Percentiles rank a stretch among this genome's conserved stretches.
Evolutionary conservation across 805 yeast genomes (phyloP).

Genomic region (Monosporozyma aerobia): DNA sequence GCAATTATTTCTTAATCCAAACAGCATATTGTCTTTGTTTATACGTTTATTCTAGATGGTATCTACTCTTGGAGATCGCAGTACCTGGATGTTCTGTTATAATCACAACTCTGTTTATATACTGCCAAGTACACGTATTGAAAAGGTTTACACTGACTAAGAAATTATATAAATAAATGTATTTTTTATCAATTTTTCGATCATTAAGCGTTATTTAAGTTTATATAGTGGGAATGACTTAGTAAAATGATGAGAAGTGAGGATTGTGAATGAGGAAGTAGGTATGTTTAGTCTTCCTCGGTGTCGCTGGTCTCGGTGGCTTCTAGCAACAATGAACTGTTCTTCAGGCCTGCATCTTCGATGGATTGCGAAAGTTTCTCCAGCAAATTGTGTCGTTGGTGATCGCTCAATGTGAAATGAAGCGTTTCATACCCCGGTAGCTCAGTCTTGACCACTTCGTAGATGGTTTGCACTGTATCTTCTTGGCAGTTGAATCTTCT

Average conservation of each 20-base stretch:
- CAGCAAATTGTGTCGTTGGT: constrained; percentile 50
- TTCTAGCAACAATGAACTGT: constrained; percentile 73
- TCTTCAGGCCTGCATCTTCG: constrained; percentile 67
- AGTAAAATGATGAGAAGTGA: neutral
- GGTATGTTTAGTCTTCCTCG: neutral
- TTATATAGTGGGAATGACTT: neutral
- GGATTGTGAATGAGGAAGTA: neutral
- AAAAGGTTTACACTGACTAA: neutral
- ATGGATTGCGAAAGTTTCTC: constrained; percentile 47
- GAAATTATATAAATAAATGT: neutral
- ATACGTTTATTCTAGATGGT: neutral
- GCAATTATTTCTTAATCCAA: neutral
- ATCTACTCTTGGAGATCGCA: too few relatives aligned
- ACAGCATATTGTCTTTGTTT: neutral
- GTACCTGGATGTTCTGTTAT: too few relatives aligned
- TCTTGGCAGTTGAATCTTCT: constrained; percentile 47
- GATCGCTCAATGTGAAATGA: constrained; percentile 46
- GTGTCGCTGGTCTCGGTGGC: neutral
- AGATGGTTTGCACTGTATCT: constrained; percentile 54
- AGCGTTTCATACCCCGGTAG: constrained; percentile 35
- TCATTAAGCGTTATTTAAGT: neutral
- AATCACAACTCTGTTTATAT: neutral
- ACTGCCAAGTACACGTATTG: too few relatives aligned
- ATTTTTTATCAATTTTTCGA: neutral
- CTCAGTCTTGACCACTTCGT: constrained; percentile 55